phyloP scores from a whole-genome alignment of 768 basidiomycete species.

The Suillus alpinus region DNA sequence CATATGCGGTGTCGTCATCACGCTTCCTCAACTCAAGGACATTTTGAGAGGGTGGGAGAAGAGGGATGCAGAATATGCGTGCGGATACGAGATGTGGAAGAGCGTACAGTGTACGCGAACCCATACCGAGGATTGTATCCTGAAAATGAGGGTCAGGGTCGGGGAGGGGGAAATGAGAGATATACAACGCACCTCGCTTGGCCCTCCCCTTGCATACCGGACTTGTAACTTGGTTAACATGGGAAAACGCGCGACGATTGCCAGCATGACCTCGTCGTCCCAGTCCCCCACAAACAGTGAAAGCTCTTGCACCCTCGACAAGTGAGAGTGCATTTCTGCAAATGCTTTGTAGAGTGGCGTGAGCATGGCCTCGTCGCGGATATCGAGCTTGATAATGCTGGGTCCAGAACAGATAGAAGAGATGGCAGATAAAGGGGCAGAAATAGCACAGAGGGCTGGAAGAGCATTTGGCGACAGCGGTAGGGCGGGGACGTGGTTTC shows the following conservation, averaged over 20 bases:
- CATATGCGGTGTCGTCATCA: constrained; percentile 1
- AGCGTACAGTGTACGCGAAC: constrained; percentile 38
- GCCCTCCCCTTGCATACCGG: constrained; percentile 35
- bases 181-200: constrained; percentile 37
- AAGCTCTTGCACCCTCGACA: constrained; percentile 23
- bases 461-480: constrained; percentile 18
- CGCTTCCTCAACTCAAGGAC: background rate
- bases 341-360: constrained; percentile 24
- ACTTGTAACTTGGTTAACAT: constrained; percentile 38
- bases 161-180: background rate
- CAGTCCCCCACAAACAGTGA: constrained; percentile 39
- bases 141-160: constrained; percentile 4
- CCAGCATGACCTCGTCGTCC: constrained; percentile 47
- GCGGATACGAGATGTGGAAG: constrained; percentile 37
- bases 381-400: constrained; percentile 19
- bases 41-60: background rate
- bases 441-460: constrained; percentile 18
- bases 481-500: constrained; percentile 28
- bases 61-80: constrained; percentile 30
- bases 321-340: background rate
- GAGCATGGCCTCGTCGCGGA: constrained; percentile 22
- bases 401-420: constrained; percentile 19
- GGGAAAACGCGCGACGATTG: constrained; percentile 36
- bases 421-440: constrained; percentile 27
- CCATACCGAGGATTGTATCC: constrained; percentile 42